Base-by-base conservation (phyloP, 352 stramenopile species). In the Aphanomyces euteiches region DNA sequence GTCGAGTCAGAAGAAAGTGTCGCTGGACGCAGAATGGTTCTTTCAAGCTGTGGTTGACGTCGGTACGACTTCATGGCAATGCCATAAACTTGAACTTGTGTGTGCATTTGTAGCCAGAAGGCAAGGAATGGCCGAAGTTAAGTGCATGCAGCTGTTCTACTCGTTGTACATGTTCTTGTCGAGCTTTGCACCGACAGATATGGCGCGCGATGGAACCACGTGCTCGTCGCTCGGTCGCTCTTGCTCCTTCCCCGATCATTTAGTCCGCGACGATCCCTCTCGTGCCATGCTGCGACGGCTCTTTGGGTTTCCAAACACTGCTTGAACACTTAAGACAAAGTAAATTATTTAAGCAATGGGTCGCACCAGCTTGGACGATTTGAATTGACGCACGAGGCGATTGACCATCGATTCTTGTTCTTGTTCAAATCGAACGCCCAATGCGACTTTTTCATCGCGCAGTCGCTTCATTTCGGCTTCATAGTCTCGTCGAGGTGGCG, bases 381-480 rank as follows among this genome's bases (percentile, higher is more conserved):
- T 48, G 41, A 67, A 37, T 34, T 67, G 59, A 4, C 59, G 59
- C 19, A 48, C 37, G 5, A 67, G 21, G n/a, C 59, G 59, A 54
- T 67, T 67, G 6, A 67, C 39, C 39, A 67, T 56, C 13, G 59
- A 56, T 36, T 67, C 59, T 56, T 67, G 59, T 37, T 67, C 59
- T 36, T 67, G 59, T 40, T 67, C 59, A n/a, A 56, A 67, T 41
- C 59, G 59, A 7, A 56, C 19, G 41, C 59, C 59, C 10, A 67
- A 45, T 19, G 7, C 59, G 13, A 67, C 59, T 45, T 67, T 67
- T 21, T 67, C 59, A 15, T 67, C 39, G n/a, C 59, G 59, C 12
- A 67, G 43, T 5, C 59, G 59, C 59, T 67, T 53, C 59, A 67
- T 67, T 17, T 67, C 59, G 3, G 59, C 59, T n/a, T 67, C 59